These are phyloP conservation scores for Blastobotrys apis DNA, from an alignment of 1,139 yeast species.

Conservation along the genomic window DNA sequence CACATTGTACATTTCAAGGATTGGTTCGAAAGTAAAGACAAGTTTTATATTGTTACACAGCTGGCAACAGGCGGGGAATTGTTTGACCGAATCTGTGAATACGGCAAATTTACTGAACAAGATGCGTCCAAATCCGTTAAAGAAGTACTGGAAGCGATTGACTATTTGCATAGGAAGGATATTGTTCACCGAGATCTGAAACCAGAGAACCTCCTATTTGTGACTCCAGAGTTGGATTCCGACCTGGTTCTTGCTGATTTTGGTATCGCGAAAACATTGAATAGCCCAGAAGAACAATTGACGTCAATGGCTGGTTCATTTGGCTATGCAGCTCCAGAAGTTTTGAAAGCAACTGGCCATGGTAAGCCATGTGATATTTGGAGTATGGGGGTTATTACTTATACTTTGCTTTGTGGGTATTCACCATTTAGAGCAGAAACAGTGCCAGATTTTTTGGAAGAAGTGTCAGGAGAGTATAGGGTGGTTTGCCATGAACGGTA, in stretches of 20 bases:
- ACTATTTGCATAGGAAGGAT: slow-evolving; percentile 64
- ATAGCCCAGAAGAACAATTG: slow-evolving; percentile 56
- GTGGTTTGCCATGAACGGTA: slow-evolving; percentile 83
- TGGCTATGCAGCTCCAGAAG: slow-evolving; percentile 95
- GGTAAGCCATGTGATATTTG: slow-evolving; percentile 91
- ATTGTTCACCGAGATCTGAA: slow-evolving; percentile 89
- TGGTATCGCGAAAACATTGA: slow-evolving; percentile 79
- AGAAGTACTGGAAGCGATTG: slow-evolving; percentile 69
- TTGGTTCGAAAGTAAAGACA: slow-evolving; percentile 79
- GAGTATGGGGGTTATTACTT: slow-evolving; percentile 89
- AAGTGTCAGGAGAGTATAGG: slow-evolving; percentile 59
- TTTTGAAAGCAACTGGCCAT: slow-evolving; percentile 69
- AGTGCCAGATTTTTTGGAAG: slow-evolving; percentile 73
- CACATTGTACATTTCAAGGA: slow-evolving; percentile 80
- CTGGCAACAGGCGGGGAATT: slow-evolving; percentile 90
- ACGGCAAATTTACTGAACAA: slow-evolving; percentile 76
- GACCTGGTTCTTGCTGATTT: slow-evolving; percentile 83
- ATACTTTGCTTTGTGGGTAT: slow-evolving; percentile 86
- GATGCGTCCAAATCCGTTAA: slow-evolving; percentile 71
- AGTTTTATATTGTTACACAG: slow-evolving; percentile 44
- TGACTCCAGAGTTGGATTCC: slow-evolving; percentile 52
- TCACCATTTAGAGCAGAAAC: slow-evolving; percentile 87
- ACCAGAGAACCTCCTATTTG: slow-evolving; percentile 81
- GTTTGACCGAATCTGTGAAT: slow-evolving; percentile 72
- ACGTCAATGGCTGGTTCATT: slow-evolving; percentile 83